phyloP scores from a whole-genome alignment of 2,329 filamentous ascomycete species.

The Colletotrichum shisoi region DNA sequence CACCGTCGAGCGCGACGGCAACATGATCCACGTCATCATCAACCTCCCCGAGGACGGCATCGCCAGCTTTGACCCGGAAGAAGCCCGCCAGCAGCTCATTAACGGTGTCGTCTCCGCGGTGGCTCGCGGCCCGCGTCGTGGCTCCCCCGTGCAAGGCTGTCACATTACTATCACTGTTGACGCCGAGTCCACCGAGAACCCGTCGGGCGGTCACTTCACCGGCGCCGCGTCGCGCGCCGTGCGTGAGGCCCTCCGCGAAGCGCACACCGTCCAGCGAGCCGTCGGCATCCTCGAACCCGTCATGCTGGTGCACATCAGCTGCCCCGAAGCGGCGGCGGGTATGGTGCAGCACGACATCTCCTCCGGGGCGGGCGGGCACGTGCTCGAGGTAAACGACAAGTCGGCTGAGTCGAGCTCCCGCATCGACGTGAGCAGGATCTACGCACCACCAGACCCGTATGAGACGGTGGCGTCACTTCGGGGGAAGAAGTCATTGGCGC shows the following conservation, averaged over 20 bases:
- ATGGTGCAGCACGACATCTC: constrained; percentile 83
- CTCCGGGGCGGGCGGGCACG: constrained; percentile 73
- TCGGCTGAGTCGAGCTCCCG: constrained; percentile 51
- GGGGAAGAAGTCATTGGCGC: constrained; percentile 58
- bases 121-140: constrained; percentile 81
- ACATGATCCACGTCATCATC: constrained; percentile 67
- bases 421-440: constrained; percentile 79
- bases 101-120: constrained; percentile 86
- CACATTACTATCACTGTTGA: constrained; percentile 73
- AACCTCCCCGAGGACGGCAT: constrained; percentile 59
- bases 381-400: constrained; percentile 72
- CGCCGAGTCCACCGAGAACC: constrained; percentile 62
- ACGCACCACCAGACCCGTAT: constrained; percentile 87
- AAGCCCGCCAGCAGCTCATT: constrained; percentile 67
- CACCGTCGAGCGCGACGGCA: constrained; percentile 70
- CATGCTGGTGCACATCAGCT: constrained; percentile 86
- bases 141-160: constrained; percentile 80
- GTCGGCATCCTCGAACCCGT: constrained; percentile 88
- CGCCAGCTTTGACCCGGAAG: constrained; percentile 60
- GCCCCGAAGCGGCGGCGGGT: constrained; percentile 82
- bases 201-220: constrained; percentile 73
- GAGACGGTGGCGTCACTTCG: constrained; percentile 66
- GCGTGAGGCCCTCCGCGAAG: constrained; percentile 71
- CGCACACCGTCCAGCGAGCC: constrained; percentile 57
- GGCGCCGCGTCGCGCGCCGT: constrained; percentile 69